Evolutionary conservation across 75 land plant genomes (phyloP), one percentile per base, ranked within the genome.

Genomic region (Sequoiadendron giganteum): DNA sequence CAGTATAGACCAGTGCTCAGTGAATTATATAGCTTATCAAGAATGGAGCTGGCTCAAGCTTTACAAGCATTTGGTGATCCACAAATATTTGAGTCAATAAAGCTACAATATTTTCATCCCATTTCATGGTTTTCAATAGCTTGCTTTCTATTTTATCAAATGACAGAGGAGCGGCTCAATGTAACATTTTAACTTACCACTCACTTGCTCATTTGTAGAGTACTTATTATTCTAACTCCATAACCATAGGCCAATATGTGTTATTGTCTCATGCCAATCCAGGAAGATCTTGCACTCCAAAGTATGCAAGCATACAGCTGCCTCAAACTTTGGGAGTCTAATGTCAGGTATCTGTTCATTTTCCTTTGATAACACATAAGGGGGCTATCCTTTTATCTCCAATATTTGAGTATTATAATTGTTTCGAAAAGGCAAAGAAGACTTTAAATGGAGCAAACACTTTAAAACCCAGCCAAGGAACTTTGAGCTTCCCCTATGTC

Each of bases 91-190:
- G 85, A 83, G 25, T 88, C 39, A 55, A 28, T 86, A 19, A 52
- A 77, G 40, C 79, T 94, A 28, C 42, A 84, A 70, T 92, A 94
- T 81, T 86, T 95, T 9, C 97, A 94, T 89, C 95, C 92, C 89
- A 84, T 91, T 86, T 95, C 94, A 42, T 94, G 97, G 95, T 95
- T 39, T 90, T 90, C 93, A 36, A 94, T 97, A 38, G 95, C 99
- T 36, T 97, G 96, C 95, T 97, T 96, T 90, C 99, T 97, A 40
- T 94, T 96, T 18, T 96, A 96, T 87, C 88, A 92, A 54, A 95
- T 97, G n/a, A 94, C 97, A 25, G 96, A 94, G 42, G 97, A 93
- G 0, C 90, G 81, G 21, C 80, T 97, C n/a, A 92, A 90, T 82
- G 89, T 96, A 38, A 90, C 95, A 83, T 97, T 97, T 91, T 97